phyloP scores from a whole-genome alignment of 768 basidiomycete genomes.

The Agaricus blazei region DNA sequence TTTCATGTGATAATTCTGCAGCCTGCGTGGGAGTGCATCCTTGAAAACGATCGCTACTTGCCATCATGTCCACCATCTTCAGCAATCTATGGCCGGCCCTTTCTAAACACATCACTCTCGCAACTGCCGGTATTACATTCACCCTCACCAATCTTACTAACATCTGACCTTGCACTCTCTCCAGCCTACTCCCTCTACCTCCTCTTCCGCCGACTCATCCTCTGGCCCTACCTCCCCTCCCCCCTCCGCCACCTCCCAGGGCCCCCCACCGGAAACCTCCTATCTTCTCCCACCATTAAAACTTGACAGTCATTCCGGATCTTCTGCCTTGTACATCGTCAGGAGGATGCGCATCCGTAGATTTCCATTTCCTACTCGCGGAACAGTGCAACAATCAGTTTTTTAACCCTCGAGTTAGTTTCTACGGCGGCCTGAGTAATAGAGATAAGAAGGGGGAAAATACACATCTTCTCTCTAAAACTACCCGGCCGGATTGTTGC shows the following conservation, averaged over 20 bases:
- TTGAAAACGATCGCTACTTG: not conserved
- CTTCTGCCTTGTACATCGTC: too few species aligned
- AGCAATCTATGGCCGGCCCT: not conserved
- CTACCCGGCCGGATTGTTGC: too few species aligned
- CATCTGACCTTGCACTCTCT: not conserved
- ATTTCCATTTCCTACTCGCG: too few species aligned
- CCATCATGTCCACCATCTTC: not conserved
- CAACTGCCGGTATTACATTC: not conserved
- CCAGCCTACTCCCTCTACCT: constrained; percentile 5
- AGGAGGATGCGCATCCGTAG: too few species aligned
- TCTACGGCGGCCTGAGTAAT: too few species aligned
- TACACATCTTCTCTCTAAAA: too few species aligned
- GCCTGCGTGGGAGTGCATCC: too few species aligned
- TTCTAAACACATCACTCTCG: not conserved
- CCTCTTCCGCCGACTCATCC: constrained; percentile 20
- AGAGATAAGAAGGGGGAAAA: too few species aligned
- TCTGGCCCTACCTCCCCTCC: constrained; percentile 26
- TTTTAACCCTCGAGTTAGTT: too few species aligned
- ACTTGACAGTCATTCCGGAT: too few species aligned
- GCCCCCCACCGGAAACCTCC: constrained; percentile 19
- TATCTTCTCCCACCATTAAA: not conserved
- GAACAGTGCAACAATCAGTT: too few species aligned
- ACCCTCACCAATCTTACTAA: not conserved
- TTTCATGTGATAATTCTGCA: too few species aligned
- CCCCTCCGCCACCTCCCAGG: constrained; percentile 25